phyloP scores from a whole-genome alignment of 768 basidiomycete species.

The Calocera viscosa region DNA sequence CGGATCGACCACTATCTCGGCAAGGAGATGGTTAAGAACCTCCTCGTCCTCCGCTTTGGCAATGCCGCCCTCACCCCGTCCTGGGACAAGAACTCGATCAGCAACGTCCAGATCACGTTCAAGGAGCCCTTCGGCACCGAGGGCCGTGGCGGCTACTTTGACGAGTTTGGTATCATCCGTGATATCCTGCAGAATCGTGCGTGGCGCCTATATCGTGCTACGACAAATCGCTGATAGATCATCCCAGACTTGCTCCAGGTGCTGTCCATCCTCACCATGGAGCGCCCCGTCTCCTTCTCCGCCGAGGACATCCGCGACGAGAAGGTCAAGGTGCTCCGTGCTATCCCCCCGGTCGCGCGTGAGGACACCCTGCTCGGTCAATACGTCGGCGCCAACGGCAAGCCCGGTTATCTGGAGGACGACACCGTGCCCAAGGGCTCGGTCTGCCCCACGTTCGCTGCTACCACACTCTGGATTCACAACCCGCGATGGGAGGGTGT shows the following conservation, averaged over 20 bases:
- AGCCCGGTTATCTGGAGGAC: slow-evolving; percentile 99
- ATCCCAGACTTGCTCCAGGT: slow-evolving; percentile 81
- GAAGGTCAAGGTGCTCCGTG: slow-evolving; percentile 95
- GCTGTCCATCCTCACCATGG: slow-evolving; percentile 90
- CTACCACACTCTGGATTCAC: slow-evolving; percentile 79
- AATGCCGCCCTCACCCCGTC: slow-evolving; percentile 78
- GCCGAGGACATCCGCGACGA: slow-evolving; percentile 97
- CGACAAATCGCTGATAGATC: slow-evolving; percentile 16
- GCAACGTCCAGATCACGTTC: slow-evolving; percentile 97
- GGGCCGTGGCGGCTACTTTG: slow-evolving; percentile 99
- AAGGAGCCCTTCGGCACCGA: slow-evolving; percentile 99
- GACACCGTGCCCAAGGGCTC: slow-evolving; percentile 87
- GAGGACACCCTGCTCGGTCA: slow-evolving; percentile 85
- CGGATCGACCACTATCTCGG: slow-evolving; percentile 99
- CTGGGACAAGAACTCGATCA: slow-evolving; percentile 94
- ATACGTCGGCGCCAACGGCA: slow-evolving; percentile 75
- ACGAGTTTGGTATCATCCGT: slow-evolving; percentile 98
- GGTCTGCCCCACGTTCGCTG: slow-evolving; percentile 88
- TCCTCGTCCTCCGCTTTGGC: slow-evolving; percentile 89
- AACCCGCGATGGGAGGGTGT: slow-evolving; percentile 98
- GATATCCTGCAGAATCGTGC: slow-evolving; percentile 95
- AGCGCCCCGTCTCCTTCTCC: slow-evolving; percentile 92
- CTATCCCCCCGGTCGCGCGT: slow-evolving; percentile 67
- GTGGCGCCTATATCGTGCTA: slow-evolving; percentile 26
- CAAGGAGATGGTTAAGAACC: slow-evolving; percentile 99